Percentiles rank a stretch among this genome's conserved stretches.
phyloP scores from a whole-genome alignment of 2,329 filamentous ascomycete species.

The Coniochaeta sp. region DNA sequence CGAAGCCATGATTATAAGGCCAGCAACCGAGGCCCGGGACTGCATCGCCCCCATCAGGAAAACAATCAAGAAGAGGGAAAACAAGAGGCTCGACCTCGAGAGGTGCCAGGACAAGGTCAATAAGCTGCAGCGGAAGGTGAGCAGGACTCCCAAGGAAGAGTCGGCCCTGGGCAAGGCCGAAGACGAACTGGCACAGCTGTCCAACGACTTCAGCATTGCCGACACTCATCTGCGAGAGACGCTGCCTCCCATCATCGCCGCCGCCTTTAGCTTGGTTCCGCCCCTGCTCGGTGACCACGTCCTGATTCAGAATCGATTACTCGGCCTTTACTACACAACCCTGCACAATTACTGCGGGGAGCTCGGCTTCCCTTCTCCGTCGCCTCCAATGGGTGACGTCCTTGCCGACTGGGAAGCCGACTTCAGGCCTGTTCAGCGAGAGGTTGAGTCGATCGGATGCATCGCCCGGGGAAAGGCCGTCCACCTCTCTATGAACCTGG shows the following conservation, averaged over 20 bases:
- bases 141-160: conserved; percentile 67
- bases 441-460: conserved; percentile 58
- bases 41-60: conserved; percentile 68
- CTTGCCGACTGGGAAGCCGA: conserved; percentile 57
- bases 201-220: conserved; percentile 64
- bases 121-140: conserved; percentile 62
- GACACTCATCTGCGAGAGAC: conserved; percentile 67
- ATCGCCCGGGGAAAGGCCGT: conserved; percentile 62
- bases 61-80: conserved; percentile 78
- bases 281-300: conserved; percentile 64
- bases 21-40: conserved; percentile 62
- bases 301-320: conserved; percentile 68
- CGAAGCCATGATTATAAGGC: conserved; percentile 61
- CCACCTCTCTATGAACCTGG: conserved; percentile 36
- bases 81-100: conserved; percentile 76
- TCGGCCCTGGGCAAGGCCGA: conserved; percentile 64
- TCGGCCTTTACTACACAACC: conserved; percentile 72
- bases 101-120: conserved; percentile 66
- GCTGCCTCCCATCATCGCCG: conserved; percentile 64
- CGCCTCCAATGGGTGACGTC: conserved; percentile 66
- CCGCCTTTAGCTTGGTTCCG: conserved; percentile 67
- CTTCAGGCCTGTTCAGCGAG: conserved; percentile 56
- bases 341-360: conserved; percentile 67
- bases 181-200: conserved; percentile 57
- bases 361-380: conserved; percentile 61